Evolutionary conservation across 129 eudicot genomes (phyloP).

Genomic region (Daucus carota): DNA sequence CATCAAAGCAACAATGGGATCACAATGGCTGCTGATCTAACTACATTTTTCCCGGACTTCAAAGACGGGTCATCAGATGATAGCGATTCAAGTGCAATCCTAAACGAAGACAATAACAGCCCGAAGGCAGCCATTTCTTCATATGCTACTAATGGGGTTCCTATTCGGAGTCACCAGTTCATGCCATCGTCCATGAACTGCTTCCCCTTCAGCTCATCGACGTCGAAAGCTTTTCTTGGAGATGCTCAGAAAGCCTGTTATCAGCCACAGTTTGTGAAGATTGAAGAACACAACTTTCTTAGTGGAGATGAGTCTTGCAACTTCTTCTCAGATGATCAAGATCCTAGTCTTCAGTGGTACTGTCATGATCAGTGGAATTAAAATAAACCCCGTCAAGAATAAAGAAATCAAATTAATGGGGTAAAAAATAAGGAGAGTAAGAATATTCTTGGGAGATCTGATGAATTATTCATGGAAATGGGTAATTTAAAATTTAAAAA

Average conservation of each 20-base stretch:
- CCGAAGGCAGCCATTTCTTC: slow-evolving; percentile 25
- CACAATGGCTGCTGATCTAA: slow-evolving; percentile 13
- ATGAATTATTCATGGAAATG: background rate
- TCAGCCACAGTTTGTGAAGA: slow-evolving; percentile 72
- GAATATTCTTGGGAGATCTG: slow-evolving; percentile 3
- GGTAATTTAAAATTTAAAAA: background rate
- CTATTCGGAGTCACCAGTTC: slow-evolving; percentile 18
- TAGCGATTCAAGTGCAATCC: slow-evolving; percentile 79
- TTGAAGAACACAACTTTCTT: slow-evolving; percentile 77
- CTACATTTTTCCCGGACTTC: slow-evolving; percentile 30
- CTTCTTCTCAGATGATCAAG: slow-evolving; percentile 80
- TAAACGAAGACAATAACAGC: slow-evolving; percentile 64
- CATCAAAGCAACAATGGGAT: slow-evolving; percentile 15
- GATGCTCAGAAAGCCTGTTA: slow-evolving; percentile 32
- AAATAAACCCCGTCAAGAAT: slow-evolving; percentile 7
- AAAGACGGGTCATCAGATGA: slow-evolving; percentile 75
- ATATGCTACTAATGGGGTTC: slow-evolving; percentile 7
- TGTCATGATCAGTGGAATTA: slow-evolving; percentile 62
- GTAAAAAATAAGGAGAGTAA: slow-evolving; percentile 2
- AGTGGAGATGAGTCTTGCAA: slow-evolving; percentile 77
- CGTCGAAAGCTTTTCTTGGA: slow-evolving; percentile 25
- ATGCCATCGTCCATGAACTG: slow-evolving; percentile 20
- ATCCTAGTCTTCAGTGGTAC: slow-evolving; percentile 80
- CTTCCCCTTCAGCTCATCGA: slow-evolving; percentile 18
- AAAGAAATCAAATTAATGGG: background rate